Evolutionary conservation across 1,139 yeast species (phyloP), one percentile per base, ranked within the genome.

Genomic region (Yamadazyma sp.): DNA sequence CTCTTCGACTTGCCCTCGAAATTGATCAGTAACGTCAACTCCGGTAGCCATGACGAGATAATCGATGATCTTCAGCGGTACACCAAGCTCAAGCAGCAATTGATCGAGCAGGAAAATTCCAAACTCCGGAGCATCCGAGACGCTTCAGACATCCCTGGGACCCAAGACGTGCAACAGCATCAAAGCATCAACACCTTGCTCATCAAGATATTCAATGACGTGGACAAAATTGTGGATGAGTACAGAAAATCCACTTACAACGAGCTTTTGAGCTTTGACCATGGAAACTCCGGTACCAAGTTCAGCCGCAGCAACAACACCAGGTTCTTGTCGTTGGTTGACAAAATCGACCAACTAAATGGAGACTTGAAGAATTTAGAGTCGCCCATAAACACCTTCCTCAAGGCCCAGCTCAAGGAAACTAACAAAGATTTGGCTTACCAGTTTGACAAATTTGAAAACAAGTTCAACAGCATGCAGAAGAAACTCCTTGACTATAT

Each of bases 1-100:
- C 71, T 88, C 40, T 83, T 92, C 54, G 85, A 87, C 55, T 69
- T 89, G 35, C 96, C 97, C 0, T 75, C 74, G 26, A 66, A 63
- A 9, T 66, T 92, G 42, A 64, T 74, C 28, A 62, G 58, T n/a
- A 73, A 75, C 47, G 69, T 88, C 22, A 64, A 73, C 16, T 68
- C 68, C 20, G 77, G 79, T 41, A 85, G 89, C 50, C 91, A 87
- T 53, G 87, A 83, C 41, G 73, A 77, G 31, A 73, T 92, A 33
- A 69, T 88, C 33, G 76, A 81, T 34, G 88, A 84, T 50, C 88
- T 87, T 58, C 72, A 79, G 39, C 64, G 73, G 33, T 92, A 85
- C 41, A 59, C 72, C 34, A 48, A 47, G 40, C 61, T 64, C 47
- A 58, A 56, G 43, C 40, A 53, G 34, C 47, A 46, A 31, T 45